Base-by-base conservation (phyloP, 2,329 filamentous ascomycete genomes). In the Bipolaris bicolor region DNA sequence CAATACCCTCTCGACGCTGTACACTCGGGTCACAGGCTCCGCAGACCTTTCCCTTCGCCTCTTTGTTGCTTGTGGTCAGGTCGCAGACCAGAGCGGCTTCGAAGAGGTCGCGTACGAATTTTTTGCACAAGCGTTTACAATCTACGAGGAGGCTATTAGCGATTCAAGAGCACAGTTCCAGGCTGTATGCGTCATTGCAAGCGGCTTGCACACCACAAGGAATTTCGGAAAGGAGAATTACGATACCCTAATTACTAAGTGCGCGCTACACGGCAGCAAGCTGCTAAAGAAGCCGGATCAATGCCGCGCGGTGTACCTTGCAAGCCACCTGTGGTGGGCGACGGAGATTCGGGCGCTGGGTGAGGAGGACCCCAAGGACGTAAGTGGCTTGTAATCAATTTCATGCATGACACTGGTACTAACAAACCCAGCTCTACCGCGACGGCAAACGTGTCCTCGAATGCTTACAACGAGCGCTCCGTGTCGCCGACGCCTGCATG, bases 401-500 rank as follows among this genome's bases (percentile, higher is more conserved):
- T 26, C 7, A 26, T 7, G 7, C 9, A 26, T 9, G 7, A 9
- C 26, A 26, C 26, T 26, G 26, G 26, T 26, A 26, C 62, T 70
- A 41, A 71, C 53, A 33, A 29, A 1, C 10, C 10, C 39, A 67
- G 92, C 86, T 97, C 46, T 99, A 99, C 78, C 94, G 95, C 56
- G 95, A 99, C 69, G 95, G 95, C 53, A 99, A 99, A 80, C 88
- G 95, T 48, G 95, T 99, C 2, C 86, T 99, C 5, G 95, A 99
- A 77, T 99, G 95, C 72, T 83, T 99, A 46, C 95, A 99, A 78
- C 90, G 95, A 54, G 95, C 95, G 10, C 87, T 99, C 9, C 89
- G 96, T 34, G 96, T 99, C 26, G 96, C 95, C 2, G 95, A 99
- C 77, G 96, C 95, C 6, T 99, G 95, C 80, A 99, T 99, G 95